Conservation (phyloP, 176 grass and related monocot genomes). For the Zoysia japonica region DNA sequence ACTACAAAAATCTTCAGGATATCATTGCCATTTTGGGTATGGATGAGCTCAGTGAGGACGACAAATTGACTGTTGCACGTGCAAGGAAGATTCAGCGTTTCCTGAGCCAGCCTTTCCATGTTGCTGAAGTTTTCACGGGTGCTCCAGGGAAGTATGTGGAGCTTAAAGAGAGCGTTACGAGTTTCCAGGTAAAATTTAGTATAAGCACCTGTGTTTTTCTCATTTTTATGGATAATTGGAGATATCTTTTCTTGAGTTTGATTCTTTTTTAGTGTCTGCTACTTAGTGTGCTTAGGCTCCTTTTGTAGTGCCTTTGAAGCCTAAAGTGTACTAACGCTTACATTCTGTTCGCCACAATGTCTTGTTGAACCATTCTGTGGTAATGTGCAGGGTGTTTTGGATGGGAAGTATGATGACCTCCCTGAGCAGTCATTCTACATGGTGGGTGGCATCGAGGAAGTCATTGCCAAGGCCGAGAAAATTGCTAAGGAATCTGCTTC, state of each 20-base stretch:
- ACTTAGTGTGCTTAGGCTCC: background rate
- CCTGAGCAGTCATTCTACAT: constrained; percentile 90
- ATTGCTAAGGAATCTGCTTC: constrained; percentile 73
- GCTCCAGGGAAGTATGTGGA: constrained; percentile 97
- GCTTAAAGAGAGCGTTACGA: constrained; percentile 78
- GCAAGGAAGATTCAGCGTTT: constrained; percentile 92
- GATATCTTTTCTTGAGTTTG: background rate
- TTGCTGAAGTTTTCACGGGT: constrained; percentile 97
- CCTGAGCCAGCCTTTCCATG: constrained; percentile 98
- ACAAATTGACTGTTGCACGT: constrained; percentile 87
- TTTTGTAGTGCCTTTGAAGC: background rate
- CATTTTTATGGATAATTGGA: background rate
- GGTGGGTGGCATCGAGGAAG: constrained; percentile 93
- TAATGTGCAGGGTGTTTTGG: constrained; percentile 72
- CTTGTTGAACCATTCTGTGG: background rate
- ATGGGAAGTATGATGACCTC: constrained; percentile 90
- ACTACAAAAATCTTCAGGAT: constrained; percentile 99
- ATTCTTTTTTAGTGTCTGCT: background rate
- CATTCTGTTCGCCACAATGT: background rate
- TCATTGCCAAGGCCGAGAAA: constrained; percentile 92
- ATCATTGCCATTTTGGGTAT: constrained; percentile 98
- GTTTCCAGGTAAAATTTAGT: constrained; percentile 73
- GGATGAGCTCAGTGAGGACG: constrained; percentile 97
- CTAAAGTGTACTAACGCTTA: background rate
- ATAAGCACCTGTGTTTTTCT: background rate